Evolutionary conservation across 768 basidiomycete genomes (phyloP).

Genomic region (Cantharellus cinnabarinus): DNA sequence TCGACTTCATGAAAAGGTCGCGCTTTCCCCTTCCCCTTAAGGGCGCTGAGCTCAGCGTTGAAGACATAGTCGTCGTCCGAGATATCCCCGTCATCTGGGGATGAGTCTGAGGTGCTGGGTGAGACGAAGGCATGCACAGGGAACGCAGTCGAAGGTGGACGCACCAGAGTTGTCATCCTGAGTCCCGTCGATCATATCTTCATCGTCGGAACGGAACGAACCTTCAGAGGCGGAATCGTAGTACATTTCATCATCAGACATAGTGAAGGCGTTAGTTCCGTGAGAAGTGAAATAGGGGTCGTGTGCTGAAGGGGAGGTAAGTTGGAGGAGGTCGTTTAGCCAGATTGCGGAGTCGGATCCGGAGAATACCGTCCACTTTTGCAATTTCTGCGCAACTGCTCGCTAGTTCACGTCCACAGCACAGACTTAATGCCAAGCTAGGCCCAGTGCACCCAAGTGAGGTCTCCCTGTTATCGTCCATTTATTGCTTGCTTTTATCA

Average conservation of each 20-base stretch:
- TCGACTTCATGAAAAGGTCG: slow-evolving; percentile 65
- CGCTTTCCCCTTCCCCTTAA: slow-evolving; percentile 36
- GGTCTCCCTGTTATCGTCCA: no score
- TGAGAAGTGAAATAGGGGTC: neutral
- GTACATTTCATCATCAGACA: slow-evolving; percentile 9
- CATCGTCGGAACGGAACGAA: slow-evolving; percentile 10
- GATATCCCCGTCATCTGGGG: slow-evolving; percentile 23
- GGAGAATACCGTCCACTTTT: no score
- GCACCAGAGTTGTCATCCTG: slow-evolving; percentile 7
- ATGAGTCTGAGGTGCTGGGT: slow-evolving; percentile 10
- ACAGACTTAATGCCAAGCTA: no score
- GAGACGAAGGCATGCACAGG: slow-evolving; percentile 4
- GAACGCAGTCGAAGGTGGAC: slow-evolving; percentile 2
- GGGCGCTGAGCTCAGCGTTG: slow-evolving; percentile 7
- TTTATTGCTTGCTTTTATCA: no score
- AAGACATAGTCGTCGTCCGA: slow-evolving; percentile 20
- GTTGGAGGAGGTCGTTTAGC: neutral
- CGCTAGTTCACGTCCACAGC: no score
- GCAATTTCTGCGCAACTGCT: no score
- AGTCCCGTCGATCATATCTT: slow-evolving; percentile 11
- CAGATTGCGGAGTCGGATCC: no score
- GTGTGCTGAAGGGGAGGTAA: neutral
- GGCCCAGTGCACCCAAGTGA: no score
- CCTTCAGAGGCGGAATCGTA: slow-evolving; percentile 7
- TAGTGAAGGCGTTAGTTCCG: neutral